Evolutionary conservation across 2,329 filamentous ascomycete species (phyloP).

Genomic region (Xylaria sp.): DNA sequence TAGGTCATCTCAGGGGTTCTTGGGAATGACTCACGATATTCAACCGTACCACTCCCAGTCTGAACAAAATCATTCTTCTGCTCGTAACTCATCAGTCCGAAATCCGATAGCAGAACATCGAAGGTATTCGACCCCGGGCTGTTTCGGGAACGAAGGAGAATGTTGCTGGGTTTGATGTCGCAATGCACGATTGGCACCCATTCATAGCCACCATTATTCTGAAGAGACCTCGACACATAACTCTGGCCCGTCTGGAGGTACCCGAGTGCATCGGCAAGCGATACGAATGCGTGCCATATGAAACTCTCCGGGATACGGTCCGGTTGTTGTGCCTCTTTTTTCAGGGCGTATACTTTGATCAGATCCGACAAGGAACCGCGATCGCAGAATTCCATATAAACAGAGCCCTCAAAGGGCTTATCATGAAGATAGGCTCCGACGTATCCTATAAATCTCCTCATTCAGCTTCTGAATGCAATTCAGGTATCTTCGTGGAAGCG

Average conservation of each 20-base stretch:
- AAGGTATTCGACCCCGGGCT: conserved; percentile 17
- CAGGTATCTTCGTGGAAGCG: not conserved
- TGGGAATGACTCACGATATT: not conserved
- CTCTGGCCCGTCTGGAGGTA: conserved; percentile 19
- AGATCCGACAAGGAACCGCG: conserved; percentile 8
- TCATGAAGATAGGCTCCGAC: conserved; percentile 5
- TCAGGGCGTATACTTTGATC: conserved; percentile 5
- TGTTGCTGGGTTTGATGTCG: conserved; percentile 24
- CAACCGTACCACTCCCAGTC: not conserved
- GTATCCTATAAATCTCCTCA: not conserved
- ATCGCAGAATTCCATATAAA: conserved; percentile 14
- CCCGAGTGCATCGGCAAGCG: conserved; percentile 18
- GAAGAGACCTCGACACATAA: conserved; percentile 7
- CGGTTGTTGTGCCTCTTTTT: not conserved
- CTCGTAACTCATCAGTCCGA: conserved; percentile 14
- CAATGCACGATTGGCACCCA: conserved; percentile 21
- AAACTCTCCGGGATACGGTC: conserved; percentile 19
- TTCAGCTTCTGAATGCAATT: not conserved
- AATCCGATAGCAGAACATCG: conserved; percentile 20
- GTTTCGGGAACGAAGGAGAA: conserved; percentile 21
- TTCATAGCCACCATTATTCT: not conserved
- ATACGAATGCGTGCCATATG: conserved; percentile 20
- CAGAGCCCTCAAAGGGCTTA: conserved; percentile 7
- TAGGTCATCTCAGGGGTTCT: not conserved
- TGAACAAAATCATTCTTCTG: not conserved